phyloP scores from a whole-genome alignment of 192 early-diverging fungal genomes.

The Coemansia umbellata region DNA sequence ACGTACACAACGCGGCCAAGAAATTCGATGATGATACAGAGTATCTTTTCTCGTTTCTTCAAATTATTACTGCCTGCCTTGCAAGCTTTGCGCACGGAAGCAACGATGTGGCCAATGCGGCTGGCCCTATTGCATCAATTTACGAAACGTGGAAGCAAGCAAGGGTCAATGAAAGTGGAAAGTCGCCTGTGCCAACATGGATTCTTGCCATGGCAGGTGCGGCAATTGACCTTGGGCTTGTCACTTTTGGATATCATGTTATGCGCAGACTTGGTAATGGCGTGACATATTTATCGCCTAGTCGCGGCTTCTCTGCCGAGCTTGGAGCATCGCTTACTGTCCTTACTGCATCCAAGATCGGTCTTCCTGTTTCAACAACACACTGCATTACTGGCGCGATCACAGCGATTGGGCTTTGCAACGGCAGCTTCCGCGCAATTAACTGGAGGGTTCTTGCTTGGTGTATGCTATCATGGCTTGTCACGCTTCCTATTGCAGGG shows the following conservation, averaged over 20 bases:
- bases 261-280: conserved; percentile 82
- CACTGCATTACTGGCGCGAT: conserved; percentile 82
- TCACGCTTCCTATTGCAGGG: conserved; percentile 72
- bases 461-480: conserved; percentile 67
- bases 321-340: conserved; percentile 73
- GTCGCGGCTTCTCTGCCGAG: conserved; percentile 76
- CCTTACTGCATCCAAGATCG: conserved; percentile 73
- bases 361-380: conserved; percentile 77
- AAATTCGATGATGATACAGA: conserved; percentile 72
- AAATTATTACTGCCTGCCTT: conserved; percentile 74
- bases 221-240: conserved; percentile 72
- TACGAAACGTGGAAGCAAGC: conserved; percentile 64
- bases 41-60: conserved; percentile 78
- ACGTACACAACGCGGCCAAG: conserved; percentile 61
- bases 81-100: conserved; percentile 83
- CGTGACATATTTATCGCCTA: conserved; percentile 76
- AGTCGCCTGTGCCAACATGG: conserved; percentile 69
- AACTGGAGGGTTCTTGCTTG: conserved; percentile 74
- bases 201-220: conserved; percentile 68
- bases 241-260: conserved; percentile 70
- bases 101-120: conserved; percentile 85
- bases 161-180: conserved; percentile 48
- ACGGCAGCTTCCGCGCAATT: conserved; percentile 59
- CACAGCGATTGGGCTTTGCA: conserved; percentile 68
- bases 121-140: conserved; percentile 74